Percentiles rank a stretch among this genome's conserved stretches.
phyloP scores from a whole-genome alignment of 371 early-diverging fungal species.

The Synchytrium microbalum region DNA sequence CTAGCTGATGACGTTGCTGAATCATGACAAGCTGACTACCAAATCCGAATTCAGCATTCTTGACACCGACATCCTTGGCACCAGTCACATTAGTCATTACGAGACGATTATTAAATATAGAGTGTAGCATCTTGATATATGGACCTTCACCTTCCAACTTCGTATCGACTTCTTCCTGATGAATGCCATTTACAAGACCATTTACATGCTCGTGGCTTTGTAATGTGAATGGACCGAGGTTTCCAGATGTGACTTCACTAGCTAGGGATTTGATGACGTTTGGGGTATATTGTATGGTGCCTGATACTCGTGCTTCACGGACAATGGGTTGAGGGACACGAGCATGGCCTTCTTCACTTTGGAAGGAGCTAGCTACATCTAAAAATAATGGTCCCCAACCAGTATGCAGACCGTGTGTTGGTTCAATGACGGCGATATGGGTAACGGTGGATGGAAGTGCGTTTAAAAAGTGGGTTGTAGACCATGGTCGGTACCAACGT shows the following conservation, averaged over 20 bases:
- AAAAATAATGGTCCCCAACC: slow-evolving; percentile 73
- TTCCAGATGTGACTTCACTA: no score
- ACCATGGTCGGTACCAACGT: slow-evolving; percentile 58
- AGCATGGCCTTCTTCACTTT: slow-evolving; percentile 39
- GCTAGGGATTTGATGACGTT: no score
- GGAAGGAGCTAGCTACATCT: slow-evolving; percentile 62
- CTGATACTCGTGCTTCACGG: slow-evolving; percentile 16
- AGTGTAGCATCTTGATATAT: slow-evolving; percentile 69
- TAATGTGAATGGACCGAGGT: no score
- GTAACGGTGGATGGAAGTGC: slow-evolving; percentile 49
- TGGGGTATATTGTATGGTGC: no score
- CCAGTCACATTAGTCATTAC: slow-evolving; percentile 64
- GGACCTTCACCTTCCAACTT: slow-evolving; percentile 53
- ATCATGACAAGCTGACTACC: slow-evolving; percentile 62
- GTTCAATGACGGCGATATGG: slow-evolving; percentile 62
- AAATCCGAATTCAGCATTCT: slow-evolving; percentile 79
- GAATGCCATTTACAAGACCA: not conserved
- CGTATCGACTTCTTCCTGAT: slow-evolving; percentile 5
- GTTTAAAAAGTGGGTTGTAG: slow-evolving; percentile 43
- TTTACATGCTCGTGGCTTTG: not conserved
- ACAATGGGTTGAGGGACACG: not conserved
- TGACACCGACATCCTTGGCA: slow-evolving; percentile 44
- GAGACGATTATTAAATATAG: slow-evolving; percentile 69
- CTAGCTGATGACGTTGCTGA: slow-evolving; percentile 50
- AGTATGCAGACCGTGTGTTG: slow-evolving; percentile 49